Evolutionary conservation across 345 rosid genomes (phyloP).

Genomic region (Brassica nigra): DNA sequence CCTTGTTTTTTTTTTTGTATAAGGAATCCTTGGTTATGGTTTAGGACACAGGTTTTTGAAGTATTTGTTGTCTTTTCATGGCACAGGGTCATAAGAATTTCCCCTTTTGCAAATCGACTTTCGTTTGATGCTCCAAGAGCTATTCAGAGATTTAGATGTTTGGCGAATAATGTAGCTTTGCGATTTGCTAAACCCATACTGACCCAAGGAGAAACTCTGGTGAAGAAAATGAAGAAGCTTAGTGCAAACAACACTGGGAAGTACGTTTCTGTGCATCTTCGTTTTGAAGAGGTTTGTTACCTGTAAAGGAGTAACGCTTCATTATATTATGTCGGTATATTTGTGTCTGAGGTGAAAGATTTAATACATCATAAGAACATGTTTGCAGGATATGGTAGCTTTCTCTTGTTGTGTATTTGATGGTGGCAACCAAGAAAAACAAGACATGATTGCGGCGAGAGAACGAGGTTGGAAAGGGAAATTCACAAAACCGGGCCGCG

Average conservation of each 20-base stretch:
- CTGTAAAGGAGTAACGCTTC: conserved; percentile 12
- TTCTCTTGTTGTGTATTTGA: conserved; percentile 98
- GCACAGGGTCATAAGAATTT: conserved; percentile 87
- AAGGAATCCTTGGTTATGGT: not conserved
- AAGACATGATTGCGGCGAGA: conserved; percentile 87
- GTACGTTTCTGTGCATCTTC: conserved; percentile 92
- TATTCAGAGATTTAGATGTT: conserved; percentile 86
- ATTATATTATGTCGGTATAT: conserved; percentile 8
- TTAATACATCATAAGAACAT: conserved; percentile 16
- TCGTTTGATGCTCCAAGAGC: conserved; percentile 91
- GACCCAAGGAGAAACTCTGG: conserved; percentile 72
- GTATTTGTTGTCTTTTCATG: conserved; percentile 20
- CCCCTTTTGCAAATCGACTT: conserved; percentile 97
- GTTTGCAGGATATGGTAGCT: conserved; percentile 95
- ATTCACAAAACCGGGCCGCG: conserved; percentile 94
- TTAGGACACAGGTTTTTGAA: conserved; percentile 1
- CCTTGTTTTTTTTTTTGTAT: not conserved
- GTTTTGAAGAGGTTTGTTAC: conserved; percentile 92
- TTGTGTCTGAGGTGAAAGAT: conserved; percentile 2
- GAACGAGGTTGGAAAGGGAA: conserved; percentile 98
- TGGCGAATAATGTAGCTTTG: conserved; percentile 88
- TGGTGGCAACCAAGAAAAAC: conserved; percentile 82
- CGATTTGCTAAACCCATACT: conserved; percentile 77
- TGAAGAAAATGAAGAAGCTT: conserved; percentile 87
- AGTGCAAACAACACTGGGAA: conserved; percentile 77